Evolutionary conservation across 345 rosid genomes (phyloP), one percentile per base, ranked within the genome.

Genomic region (Ceriops zippeliana): DNA sequence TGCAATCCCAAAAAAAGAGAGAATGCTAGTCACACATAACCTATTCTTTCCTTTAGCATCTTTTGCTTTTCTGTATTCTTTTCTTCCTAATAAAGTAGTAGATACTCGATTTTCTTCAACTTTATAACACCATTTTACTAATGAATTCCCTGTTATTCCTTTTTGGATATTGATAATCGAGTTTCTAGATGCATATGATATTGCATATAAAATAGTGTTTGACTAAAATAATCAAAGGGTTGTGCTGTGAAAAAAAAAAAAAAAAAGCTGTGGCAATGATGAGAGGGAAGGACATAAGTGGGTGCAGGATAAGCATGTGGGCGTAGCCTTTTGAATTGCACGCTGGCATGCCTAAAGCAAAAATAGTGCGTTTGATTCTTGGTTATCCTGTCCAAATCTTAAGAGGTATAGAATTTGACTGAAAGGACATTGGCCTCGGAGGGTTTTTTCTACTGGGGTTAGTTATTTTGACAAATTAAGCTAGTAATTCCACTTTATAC

Each of bases 241-340:
- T 17, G 62, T 31, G 61, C 63, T 34, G 67, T 73, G 75, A 73
- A 67, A 65, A 70, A 27, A 58, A 52, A 22, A 22, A 22, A 65
- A 76, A 64, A 62, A 70, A 64, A 51, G 75, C 69, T 24, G 74
- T 57, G 77, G 86, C 88, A 89, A 88, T 91, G 93, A 89, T 93
- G 97, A 86, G 93, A 67, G 75, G 54, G 78, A 73, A 71, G 79
- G 75, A 59, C 75, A 73, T 76, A 76, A 68, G 88, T 88, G 91
- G 89, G 88, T 81, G 82, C 84, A 83, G 86, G 84, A 82, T 81
- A 85, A 78, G 92, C 93, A 89, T 86, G 97, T 89, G 97, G 93
- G 86, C 70, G 71, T 80, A 81, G 78, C 83, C 79, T 74, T 82
- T 83, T 79, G 79, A 80, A 68, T 86, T 63, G 92, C 95, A 86